phyloP scores from a whole-genome alignment of 1,284 basidiomycete species.

The Wolfiporia cocos region DNA sequence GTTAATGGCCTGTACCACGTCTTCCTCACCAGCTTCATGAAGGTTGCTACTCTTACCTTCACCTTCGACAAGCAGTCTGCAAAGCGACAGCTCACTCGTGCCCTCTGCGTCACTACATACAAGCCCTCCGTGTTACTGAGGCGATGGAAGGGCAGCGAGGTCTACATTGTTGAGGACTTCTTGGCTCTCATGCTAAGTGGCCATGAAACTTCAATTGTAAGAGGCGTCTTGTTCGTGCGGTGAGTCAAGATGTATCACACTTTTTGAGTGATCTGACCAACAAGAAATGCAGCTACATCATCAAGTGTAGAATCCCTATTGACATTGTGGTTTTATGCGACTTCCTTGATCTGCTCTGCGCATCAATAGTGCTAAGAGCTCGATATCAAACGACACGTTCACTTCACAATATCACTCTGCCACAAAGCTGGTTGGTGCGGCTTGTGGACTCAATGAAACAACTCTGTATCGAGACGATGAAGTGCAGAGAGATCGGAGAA shows the following conservation, averaged over 20 bases:
- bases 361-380: conserved; percentile 29
- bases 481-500: no score
- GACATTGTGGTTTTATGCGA: conserved; percentile 40
- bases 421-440: conserved; percentile 38
- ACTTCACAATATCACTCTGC: conserved; percentile 41
- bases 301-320: conserved; percentile 27
- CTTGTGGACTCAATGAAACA: no score
- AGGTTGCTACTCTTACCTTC: conserved; percentile 14
- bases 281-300: conserved; percentile 31
- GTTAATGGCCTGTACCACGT: neutral
- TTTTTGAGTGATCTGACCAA: neutral
- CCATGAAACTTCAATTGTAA: conserved; percentile 15
- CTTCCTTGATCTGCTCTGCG: conserved; percentile 36
- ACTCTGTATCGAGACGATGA: no score
- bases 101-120: conserved; percentile 12
- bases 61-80: conserved; percentile 16
- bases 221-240: conserved; percentile 24
- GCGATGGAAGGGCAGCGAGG: conserved; percentile 6
- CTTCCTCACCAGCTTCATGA: conserved; percentile 19
- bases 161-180: conserved; percentile 33
- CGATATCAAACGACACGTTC: conserved; percentile 12
- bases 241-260: conserved; percentile 3
- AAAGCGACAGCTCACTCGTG: conserved; percentile 12
- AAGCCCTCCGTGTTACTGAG: conserved; percentile 6
- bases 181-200: conserved; percentile 20